Conservation (phyloP, 2,329 filamentous ascomycete species). For the Apiospora saccharicola region DNA sequence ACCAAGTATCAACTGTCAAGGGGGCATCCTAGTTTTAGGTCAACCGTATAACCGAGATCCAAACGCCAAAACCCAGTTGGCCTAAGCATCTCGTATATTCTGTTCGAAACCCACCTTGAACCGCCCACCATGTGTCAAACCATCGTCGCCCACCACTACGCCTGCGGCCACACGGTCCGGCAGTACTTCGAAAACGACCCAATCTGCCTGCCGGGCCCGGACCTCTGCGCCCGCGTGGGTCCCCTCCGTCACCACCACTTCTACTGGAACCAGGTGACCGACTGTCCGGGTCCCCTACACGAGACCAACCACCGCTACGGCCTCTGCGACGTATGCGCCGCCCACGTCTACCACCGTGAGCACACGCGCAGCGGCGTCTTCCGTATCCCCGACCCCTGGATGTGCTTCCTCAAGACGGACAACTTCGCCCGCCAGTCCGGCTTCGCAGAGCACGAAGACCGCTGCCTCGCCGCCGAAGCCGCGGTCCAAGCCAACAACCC, state of each 20-base stretch:
- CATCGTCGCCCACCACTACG: constrained; percentile 4
- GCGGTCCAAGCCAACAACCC: no score
- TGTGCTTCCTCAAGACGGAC: not conserved
- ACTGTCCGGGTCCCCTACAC: constrained; percentile 6
- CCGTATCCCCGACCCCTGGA: not conserved
- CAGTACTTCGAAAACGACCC: constrained; percentile 3
- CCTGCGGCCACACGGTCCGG: not conserved
- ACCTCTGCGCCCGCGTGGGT: not conserved
- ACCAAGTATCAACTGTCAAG: not conserved
- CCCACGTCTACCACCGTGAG: not conserved
- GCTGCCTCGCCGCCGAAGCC: not conserved
- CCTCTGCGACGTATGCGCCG: not conserved
- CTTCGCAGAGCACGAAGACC: not conserved
- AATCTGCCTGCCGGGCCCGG: constrained; percentile 1
- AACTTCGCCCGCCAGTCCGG: not conserved
- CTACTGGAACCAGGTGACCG: not conserved
- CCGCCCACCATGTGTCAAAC: not conserved
- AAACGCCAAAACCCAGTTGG: not conserved
- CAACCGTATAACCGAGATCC: not conserved
- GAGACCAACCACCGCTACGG: not conserved
- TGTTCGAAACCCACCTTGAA: not conserved
- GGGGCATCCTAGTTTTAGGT: not conserved
- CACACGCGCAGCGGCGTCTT: not conserved
- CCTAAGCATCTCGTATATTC: not conserved
- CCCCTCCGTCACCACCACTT: not conserved